phyloP scores from a whole-genome alignment of 495 filamentous ascomycete genomes.

The Pyronema omphalodes region DNA sequence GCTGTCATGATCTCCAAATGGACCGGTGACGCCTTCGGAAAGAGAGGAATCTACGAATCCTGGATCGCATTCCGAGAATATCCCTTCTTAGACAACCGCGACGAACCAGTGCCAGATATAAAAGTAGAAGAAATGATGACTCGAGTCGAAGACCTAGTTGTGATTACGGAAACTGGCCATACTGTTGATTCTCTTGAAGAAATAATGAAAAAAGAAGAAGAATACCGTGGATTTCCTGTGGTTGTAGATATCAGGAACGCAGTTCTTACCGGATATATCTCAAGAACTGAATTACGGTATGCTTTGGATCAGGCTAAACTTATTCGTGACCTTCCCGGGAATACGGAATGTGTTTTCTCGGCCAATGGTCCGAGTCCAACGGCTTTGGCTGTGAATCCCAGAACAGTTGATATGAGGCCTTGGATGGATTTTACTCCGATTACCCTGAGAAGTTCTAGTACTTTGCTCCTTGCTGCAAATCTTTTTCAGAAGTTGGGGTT shows the following conservation, averaged over 20 bases:
- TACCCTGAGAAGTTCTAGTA: constrained; percentile 56
- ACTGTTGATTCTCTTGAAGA: constrained; percentile 56
- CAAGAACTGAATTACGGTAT: constrained; percentile 71
- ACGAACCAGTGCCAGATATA: constrained; percentile 72
- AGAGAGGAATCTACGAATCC: constrained; percentile 86
- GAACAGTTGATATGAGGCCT: constrained; percentile 63
- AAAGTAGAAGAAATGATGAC: constrained; percentile 79
- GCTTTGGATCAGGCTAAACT: constrained; percentile 40
- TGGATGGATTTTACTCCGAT: constrained; percentile 99
- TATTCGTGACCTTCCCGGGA: constrained; percentile 40
- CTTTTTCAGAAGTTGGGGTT: constrained; percentile 91
- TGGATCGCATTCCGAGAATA: constrained; percentile 97
- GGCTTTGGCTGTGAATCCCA: constrained; percentile 43
- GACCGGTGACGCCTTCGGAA: constrained; percentile 92
- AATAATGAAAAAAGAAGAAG: constrained; percentile 45
- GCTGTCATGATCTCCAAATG: constrained; percentile 98
- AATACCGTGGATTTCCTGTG: constrained; percentile 84
- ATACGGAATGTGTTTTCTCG: constrained; percentile 66
- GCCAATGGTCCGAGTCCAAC: constrained; percentile 34
- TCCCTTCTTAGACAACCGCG: constrained; percentile 85
- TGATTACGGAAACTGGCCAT: constrained; percentile 71
- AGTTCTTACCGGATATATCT: constrained; percentile 76
- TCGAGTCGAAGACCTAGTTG: constrained; percentile 68
- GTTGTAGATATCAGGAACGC: constrained; percentile 57
- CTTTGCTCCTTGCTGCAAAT: constrained; percentile 59